Conservation (phyloP, 768 basidiomycete species). For the Hebeloma cylindrosporum region DNA sequence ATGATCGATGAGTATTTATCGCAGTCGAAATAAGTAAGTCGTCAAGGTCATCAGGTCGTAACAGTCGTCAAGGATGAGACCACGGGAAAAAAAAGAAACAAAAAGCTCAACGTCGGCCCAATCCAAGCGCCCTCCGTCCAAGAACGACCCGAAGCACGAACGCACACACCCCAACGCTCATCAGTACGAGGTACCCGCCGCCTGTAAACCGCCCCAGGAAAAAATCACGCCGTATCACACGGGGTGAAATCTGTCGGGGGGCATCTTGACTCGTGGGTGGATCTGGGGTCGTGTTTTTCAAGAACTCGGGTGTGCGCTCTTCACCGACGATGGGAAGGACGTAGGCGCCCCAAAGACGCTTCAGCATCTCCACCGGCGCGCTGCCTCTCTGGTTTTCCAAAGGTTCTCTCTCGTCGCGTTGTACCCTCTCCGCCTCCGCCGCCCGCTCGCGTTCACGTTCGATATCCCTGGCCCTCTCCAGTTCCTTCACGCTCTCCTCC, state of each 20-base stretch:
- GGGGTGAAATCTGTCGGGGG: conserved; percentile 1
- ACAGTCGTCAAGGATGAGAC: too few species aligned
- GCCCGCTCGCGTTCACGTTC: conserved; percentile 5
- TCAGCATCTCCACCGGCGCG: conserved; percentile 6
- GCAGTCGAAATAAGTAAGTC: too few species aligned
- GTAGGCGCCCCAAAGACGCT: conserved; percentile 11
- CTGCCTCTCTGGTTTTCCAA: conserved; percentile 8
- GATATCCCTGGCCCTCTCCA: background rate
- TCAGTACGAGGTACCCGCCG: conserved; percentile 24
- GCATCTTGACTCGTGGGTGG: background rate
- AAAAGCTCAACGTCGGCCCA: too few species aligned
- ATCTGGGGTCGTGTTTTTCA: background rate
- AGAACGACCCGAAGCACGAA: conserved; percentile 23
- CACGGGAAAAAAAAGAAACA: too few species aligned
- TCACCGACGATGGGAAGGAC: conserved; percentile 11
- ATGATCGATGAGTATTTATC: too few species aligned
- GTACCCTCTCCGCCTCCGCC: background rate
- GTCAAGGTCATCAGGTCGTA: too few species aligned
- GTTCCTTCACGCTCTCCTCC: background rate
- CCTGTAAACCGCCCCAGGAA: conserved; percentile 18
- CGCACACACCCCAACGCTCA: conserved; percentile 27
- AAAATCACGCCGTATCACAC: conserved; percentile 18
- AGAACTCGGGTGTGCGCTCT: conserved; percentile 11
- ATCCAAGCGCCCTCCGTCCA: conserved; percentile 4
- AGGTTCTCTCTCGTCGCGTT: background rate